phyloP scores from a whole-genome alignment of 805 yeast genomes.

The Lipomyces spencermartinsiae region DNA sequence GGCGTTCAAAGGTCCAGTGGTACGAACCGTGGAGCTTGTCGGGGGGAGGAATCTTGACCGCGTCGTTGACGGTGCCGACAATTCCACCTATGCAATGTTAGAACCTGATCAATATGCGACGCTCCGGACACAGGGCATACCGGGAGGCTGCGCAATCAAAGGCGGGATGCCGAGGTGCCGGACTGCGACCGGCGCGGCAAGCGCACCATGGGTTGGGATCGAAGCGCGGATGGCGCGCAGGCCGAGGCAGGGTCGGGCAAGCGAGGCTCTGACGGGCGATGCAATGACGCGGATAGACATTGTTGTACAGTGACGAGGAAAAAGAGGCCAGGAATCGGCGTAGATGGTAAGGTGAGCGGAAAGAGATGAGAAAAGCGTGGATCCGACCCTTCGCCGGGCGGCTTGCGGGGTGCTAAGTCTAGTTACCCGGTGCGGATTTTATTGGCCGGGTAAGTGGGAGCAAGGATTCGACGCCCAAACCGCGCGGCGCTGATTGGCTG shows the following conservation, averaged over 20 bases:
- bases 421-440: constrained; percentile 13
- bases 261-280: constrained; percentile 25
- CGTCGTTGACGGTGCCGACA: constrained; percentile 93
- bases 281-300: constrained; percentile 27
- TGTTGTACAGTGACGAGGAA: constrained; percentile 14
- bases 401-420: constrained; percentile 7
- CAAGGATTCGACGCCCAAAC: constrained; percentile 11
- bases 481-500: constrained; percentile 32
- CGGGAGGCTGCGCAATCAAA: constrained; percentile 37
- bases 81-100: constrained; percentile 82
- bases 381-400: constrained; percentile 1
- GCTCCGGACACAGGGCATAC: constrained; percentile 13
- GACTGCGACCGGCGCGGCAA: constrained; percentile 17
- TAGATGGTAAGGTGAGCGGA: constrained; percentile 6
- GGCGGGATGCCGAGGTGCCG: constrained; percentile 38
- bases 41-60: constrained; percentile 69
- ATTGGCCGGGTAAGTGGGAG: neutral
- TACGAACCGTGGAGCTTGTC: constrained; percentile 77
- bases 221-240: constrained; percentile 17
- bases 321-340: neutral
- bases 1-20: constrained; percentile 92
- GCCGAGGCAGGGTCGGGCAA: constrained; percentile 22
- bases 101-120: neutral
- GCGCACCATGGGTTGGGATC: constrained; percentile 7
- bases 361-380: constrained; percentile 9